Evolutionary conservation across 305 asterid genomes (phyloP).

Genomic region (Solanum aculeatissimum): DNA sequence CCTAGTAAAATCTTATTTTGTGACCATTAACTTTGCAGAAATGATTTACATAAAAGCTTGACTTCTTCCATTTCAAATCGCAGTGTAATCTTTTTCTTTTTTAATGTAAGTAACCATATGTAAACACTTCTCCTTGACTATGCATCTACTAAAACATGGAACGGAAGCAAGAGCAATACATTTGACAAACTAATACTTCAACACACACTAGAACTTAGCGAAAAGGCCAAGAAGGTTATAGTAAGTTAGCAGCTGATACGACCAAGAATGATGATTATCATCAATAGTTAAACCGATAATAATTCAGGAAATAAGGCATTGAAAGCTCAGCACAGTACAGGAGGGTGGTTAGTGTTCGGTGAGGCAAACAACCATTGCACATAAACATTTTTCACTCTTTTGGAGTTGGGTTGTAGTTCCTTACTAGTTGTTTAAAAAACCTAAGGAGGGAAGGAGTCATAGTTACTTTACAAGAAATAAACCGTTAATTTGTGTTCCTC

Average conservation of each 20-base stretch:
- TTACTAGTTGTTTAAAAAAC: neutral
- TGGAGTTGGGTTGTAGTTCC: neutral
- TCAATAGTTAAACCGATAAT: neutral
- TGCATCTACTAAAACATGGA: neutral
- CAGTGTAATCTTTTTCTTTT: neutral
- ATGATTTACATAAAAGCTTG: neutral
- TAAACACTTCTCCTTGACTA: neutral
- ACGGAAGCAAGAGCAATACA: neutral
- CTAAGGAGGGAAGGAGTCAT: neutral
- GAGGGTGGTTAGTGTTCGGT: neutral
- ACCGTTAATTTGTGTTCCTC: neutral
- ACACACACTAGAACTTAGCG: neutral
- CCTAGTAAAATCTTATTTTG: neutral
- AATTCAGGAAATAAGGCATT: neutral
- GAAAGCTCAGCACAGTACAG: neutral
- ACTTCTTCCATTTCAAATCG: neutral
- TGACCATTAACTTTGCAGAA: neutral
- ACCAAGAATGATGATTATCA: neutral
- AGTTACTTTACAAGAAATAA: neutral
- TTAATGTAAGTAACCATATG: neutral
- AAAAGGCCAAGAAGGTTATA: neutral
- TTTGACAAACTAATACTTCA: neutral
- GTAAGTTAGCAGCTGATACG: neutral
- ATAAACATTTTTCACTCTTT: neutral
- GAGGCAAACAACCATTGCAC: neutral